Percentiles rank a stretch among this genome's conserved stretches.
Evolutionary conservation across 192 early-diverging fungal species (phyloP).

Genomic region (Gaertneriomyces semiglobifer): DNA sequence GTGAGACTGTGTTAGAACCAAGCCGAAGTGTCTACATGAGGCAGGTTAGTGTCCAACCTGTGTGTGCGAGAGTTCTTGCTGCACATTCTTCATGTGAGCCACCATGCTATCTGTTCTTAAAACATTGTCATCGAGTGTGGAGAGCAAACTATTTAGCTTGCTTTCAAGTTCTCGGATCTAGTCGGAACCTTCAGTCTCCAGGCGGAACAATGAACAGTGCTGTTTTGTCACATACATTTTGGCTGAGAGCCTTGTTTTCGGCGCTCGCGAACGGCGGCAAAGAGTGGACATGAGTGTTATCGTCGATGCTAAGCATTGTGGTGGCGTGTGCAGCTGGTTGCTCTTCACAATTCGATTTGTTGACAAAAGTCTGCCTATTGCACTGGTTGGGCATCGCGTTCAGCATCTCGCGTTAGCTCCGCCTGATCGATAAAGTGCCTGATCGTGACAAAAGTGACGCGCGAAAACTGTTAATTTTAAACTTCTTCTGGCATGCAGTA

Average conservation of each 20-base stretch:
- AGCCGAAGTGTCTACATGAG: background rate
- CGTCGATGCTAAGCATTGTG: conserved; percentile 35
- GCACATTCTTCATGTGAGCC: conserved; percentile 56
- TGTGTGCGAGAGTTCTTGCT: conserved; percentile 52
- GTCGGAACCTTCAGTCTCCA: background rate
- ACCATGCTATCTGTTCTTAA: conserved; percentile 44
- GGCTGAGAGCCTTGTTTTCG: conserved; percentile 48
- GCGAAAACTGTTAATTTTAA: too few species aligned
- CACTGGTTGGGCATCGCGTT: too few species aligned
- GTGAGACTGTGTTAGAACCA: background rate
- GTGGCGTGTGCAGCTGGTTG: background rate
- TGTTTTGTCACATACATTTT: conserved; percentile 30
- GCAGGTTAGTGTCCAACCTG: conserved; percentile 30
- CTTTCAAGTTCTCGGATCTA: conserved; percentile 45
- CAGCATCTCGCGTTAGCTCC: too few species aligned
- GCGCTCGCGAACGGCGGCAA: conserved; percentile 58
- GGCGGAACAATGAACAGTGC: background rate
- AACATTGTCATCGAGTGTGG: conserved; percentile 51
- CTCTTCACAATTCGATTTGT: too few species aligned
- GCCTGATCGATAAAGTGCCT: too few species aligned
- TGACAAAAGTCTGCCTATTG: too few species aligned
- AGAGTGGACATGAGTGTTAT: conserved; percentile 48
- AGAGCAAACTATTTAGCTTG: conserved; percentile 35
- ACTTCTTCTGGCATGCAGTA: too few species aligned
- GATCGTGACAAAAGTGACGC: too few species aligned